A percentile compares a stretch with the other conserved stretches of the same genome.
Conservation (phyloP, 2,329 filamentous ascomycete genomes). For the Diaporthe aspalathi region DNA sequence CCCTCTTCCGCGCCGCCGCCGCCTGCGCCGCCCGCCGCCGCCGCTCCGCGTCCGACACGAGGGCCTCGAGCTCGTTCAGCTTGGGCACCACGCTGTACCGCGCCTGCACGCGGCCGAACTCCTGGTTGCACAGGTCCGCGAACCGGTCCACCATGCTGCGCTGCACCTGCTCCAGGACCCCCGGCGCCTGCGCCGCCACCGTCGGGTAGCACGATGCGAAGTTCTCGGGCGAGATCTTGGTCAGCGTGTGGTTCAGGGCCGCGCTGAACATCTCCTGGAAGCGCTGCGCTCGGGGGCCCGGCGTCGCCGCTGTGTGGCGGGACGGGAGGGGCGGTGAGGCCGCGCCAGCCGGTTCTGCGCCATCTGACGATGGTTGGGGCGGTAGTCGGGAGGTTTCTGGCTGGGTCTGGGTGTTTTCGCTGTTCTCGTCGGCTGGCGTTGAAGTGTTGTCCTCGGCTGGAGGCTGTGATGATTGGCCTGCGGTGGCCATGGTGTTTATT, state of each 20-base stretch:
- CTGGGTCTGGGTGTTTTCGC: slow-evolving; percentile 19
- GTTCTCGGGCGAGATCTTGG: slow-evolving; percentile 66
- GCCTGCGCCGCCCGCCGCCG: slow-evolving; percentile 41
- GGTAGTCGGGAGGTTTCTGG: background rate
- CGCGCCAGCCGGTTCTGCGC: slow-evolving; percentile 31
- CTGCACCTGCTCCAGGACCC: slow-evolving; percentile 66
- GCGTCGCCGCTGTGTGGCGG: slow-evolving; percentile 57
- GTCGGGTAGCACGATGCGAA: slow-evolving; percentile 72
- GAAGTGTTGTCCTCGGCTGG: slow-evolving; percentile 9
- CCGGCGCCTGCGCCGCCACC: slow-evolving; percentile 62
- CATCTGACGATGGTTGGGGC: slow-evolving; percentile 20
- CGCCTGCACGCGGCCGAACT: slow-evolving; percentile 67
- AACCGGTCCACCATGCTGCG: slow-evolving; percentile 68
- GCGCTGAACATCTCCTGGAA: slow-evolving; percentile 65
- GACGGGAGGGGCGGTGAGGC: slow-evolving; percentile 54
- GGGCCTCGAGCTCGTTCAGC: slow-evolving; percentile 69
- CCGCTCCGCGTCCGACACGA: slow-evolving; percentile 63
- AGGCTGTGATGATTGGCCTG: slow-evolving; percentile 28
- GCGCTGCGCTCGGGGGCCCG: slow-evolving; percentile 67
- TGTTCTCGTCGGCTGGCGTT: slow-evolving; percentile 5
- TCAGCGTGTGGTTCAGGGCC: slow-evolving; percentile 65
- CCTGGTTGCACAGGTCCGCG: slow-evolving; percentile 64
- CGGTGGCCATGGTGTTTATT: slow-evolving; percentile 32
- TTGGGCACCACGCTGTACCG: slow-evolving; percentile 64
- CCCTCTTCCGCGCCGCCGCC: background rate